Evolutionary conservation across 2,329 filamentous ascomycete genomes (phyloP).

Genomic region (Nemania sp.): DNA sequence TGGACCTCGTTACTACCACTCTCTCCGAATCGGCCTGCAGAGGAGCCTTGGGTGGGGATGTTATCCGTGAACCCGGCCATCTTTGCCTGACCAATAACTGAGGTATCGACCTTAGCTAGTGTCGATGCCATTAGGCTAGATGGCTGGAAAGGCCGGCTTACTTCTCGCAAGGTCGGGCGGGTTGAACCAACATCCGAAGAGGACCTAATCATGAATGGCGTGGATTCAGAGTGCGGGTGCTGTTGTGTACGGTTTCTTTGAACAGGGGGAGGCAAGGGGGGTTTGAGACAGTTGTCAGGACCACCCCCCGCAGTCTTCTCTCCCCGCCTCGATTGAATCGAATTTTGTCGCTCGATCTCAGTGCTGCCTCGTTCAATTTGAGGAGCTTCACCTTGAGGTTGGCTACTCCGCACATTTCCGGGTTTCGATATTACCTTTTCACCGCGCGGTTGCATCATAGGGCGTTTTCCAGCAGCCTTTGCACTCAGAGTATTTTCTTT

Average conservation of each 20-base stretch:
- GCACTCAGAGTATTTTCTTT: conserved; percentile 51
- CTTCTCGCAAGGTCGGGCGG: conserved; percentile 43
- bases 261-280: neutral
- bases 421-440: conserved; percentile 36
- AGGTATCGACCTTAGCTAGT: conserved; percentile 55
- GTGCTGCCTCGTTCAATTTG: neutral
- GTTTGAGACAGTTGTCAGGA: neutral
- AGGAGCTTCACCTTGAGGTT: conserved; percentile 13
- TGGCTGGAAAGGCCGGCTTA: conserved; percentile 46
- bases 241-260: conserved; percentile 38
- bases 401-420: conserved; percentile 19
- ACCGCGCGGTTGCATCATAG: conserved; percentile 44
- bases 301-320: neutral
- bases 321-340: conserved; percentile 24
- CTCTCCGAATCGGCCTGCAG: neutral
- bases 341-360: conserved; percentile 15
- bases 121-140: conserved; percentile 51
- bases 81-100: conserved; percentile 57
- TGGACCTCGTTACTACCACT: conserved; percentile 21
- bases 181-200: conserved; percentile 43
- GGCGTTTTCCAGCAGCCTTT: conserved; percentile 64
- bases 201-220: conserved; percentile 51
- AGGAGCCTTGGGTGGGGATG: conserved; percentile 28
- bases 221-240: conserved; percentile 33
- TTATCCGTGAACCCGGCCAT: conserved; percentile 57